phyloP scores from a whole-genome alignment of 176 grass and related monocot genomes.

The Melocanna baccifera region DNA sequence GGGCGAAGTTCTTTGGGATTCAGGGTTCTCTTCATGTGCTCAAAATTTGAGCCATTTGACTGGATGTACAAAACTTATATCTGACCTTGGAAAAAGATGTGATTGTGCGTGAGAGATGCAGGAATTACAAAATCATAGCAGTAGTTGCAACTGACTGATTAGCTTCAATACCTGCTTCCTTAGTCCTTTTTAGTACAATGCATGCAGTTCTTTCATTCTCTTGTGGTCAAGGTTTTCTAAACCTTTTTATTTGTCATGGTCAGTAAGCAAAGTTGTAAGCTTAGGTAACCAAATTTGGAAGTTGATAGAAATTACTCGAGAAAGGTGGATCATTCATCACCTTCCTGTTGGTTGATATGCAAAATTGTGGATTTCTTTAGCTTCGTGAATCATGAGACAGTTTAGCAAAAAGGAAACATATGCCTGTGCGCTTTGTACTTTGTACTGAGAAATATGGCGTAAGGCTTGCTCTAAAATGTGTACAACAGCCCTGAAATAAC shows the following conservation, averaged over 20 bases:
- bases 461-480: neutral
- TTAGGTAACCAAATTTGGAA: neutral
- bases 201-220: neutral
- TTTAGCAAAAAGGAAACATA: neutral
- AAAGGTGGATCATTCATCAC: neutral
- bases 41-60: neutral
- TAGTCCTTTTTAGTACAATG: neutral
- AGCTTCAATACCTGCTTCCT: neutral
- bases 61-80: neutral
- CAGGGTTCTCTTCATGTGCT: neutral
- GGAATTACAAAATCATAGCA: neutral
- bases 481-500: neutral
- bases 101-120: neutral
- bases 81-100: neutral
- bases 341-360: neutral
- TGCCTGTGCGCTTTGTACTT: neutral
- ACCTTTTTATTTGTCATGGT: neutral
- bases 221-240: neutral
- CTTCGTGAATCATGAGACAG: constrained; percentile 13
- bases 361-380: neutral
- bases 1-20: neutral
- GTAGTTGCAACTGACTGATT: neutral
- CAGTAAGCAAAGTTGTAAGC: neutral
- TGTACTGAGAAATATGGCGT: neutral
- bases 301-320: neutral